Evolutionary conservation across 345 rosid species (phyloP).

Genomic region (Laguncularia racemosa): DNA sequence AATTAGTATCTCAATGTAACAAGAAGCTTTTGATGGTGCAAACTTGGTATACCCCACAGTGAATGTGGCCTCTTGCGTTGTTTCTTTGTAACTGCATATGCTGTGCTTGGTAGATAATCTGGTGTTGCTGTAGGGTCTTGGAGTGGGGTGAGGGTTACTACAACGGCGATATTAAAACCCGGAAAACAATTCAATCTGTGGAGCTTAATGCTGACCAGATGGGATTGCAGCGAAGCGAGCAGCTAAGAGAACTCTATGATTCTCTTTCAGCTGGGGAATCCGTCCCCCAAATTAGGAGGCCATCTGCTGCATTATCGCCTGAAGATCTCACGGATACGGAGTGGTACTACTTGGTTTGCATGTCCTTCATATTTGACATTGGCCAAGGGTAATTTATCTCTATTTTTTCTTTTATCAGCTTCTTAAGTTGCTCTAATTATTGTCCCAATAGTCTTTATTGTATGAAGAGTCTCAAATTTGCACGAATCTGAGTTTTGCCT

Average conservation of each 20-base stretch:
- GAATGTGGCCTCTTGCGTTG: neutral
- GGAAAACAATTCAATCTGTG: conserved; percentile 38
- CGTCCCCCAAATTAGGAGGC: conserved; percentile 29
- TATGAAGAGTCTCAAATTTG: no score
- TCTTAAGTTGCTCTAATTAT: no score
- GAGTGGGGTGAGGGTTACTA: conserved; percentile 46
- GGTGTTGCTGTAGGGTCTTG: conserved; percentile 23
- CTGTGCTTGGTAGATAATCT: neutral
- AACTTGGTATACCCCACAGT: neutral
- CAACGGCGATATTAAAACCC: conserved; percentile 48
- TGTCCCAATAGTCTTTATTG: no score
- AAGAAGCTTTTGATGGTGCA: no score
- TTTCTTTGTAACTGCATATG: neutral
- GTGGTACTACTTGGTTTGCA: conserved; percentile 52
- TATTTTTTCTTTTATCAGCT: neutral
- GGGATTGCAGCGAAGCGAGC: conserved; percentile 40
- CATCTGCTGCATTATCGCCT: conserved; percentile 37
- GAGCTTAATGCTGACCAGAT: conserved; percentile 27
- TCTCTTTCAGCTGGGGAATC: conserved; percentile 34
- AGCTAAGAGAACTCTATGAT: conserved; percentile 32
- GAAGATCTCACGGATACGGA: conserved; percentile 50
- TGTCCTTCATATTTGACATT: conserved; percentile 36
- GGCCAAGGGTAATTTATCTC: conserved; percentile 39
- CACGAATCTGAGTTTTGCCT: no score
- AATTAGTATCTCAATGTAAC: no score